phyloP scores from a whole-genome alignment of 2,329 filamentous ascomycete species.

The Macrophomina pseudophaseolina region DNA sequence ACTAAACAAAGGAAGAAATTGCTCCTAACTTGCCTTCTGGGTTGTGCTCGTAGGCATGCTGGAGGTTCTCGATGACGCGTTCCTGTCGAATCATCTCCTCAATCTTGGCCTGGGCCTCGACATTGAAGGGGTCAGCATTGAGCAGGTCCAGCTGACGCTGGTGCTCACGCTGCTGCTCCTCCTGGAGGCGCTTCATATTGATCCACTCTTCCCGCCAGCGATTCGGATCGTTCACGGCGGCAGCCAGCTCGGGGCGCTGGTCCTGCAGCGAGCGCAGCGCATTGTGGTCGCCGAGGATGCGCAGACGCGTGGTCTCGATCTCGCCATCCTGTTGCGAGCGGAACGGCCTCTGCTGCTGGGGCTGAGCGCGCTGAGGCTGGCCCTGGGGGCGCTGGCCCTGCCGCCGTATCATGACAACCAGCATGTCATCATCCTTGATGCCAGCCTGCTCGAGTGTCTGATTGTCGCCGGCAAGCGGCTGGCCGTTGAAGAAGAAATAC shows the following conservation, averaged over 20 bases:
- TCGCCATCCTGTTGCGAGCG: conserved; percentile 33
- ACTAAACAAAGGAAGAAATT: conserved; percentile 15
- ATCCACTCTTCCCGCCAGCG: conserved; percentile 76
- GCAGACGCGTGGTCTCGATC: conserved; percentile 84
- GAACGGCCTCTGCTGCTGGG: conserved; percentile 16
- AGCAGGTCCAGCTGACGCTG: conserved; percentile 82
- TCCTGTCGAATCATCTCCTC: conserved; percentile 97
- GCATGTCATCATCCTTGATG: conserved; percentile 88
- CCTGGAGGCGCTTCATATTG: conserved; percentile 71
- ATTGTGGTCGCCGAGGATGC: conserved; percentile 78
- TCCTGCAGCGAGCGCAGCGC: conserved; percentile 73
- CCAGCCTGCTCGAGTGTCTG: conserved; percentile 82
- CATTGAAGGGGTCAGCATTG: conserved; percentile 93
- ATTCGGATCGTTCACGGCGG: conserved; percentile 74
- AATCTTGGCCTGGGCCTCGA: conserved; percentile 88
- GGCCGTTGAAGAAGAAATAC: conserved; percentile 89
- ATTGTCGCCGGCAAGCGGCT: conserved; percentile 74
- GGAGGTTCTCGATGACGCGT: conserved; percentile 90
- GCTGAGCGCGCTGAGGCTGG: not conserved
- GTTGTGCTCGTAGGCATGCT: conserved; percentile 96
- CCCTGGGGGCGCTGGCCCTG: conserved; percentile 28
- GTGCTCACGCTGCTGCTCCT: conserved; percentile 68
- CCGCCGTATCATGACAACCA: conserved; percentile 76
- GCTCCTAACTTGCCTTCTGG: conserved; percentile 75
- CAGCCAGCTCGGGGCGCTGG: conserved; percentile 76